phyloP scores from a whole-genome alignment of 768 basidiomycete species.

The Lactifluus rugatus region DNA sequence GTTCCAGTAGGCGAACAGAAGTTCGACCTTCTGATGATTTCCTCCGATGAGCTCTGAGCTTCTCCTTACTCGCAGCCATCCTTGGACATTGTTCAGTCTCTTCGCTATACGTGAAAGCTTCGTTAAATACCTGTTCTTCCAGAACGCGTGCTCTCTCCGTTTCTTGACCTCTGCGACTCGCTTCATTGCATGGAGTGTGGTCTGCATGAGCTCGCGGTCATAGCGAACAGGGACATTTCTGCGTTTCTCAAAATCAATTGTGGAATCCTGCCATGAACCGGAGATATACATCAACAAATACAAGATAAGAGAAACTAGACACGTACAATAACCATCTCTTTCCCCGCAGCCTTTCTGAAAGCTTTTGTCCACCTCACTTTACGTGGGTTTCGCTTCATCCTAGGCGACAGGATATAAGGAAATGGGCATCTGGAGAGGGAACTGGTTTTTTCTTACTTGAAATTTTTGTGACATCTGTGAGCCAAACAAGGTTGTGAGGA shows the following conservation, averaged over 20 bases:
- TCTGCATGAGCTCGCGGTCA: conserved; percentile 86
- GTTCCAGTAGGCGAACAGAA: conserved; percentile 59
- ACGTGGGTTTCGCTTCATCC: conserved; percentile 99
- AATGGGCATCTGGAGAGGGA: not conserved
- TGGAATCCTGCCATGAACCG: conserved; percentile 63
- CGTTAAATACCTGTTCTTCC: conserved; percentile 66
- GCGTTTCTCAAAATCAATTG: conserved; percentile 98
- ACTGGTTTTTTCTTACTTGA: conserved; percentile 57
- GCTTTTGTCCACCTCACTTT: conserved; percentile 99
- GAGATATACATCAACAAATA: not conserved
- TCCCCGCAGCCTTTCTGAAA: conserved; percentile 95
- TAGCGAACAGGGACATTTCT: conserved; percentile 96
- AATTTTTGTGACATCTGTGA: conserved; percentile 93
- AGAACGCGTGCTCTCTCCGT: conserved; percentile 88
- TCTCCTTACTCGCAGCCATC: conserved; percentile 77
- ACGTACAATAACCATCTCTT: conserved; percentile 97
- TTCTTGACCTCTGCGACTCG: conserved; percentile 86
- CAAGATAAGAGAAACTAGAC: not conserved
- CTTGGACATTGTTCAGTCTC: conserved; percentile 31
- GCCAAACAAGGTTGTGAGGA: conserved; percentile 6
- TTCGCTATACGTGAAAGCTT: not conserved
- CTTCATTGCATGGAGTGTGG: conserved; percentile 95
- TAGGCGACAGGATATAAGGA: conserved; percentile 24
- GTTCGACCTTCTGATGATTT: conserved; percentile 46
- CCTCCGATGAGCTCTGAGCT: conserved; percentile 62